A percentile compares a stretch with the other conserved stretches of the same genome.
Conservation (phyloP, 805 yeast species). For the Ogataea ganodermae region DNA sequence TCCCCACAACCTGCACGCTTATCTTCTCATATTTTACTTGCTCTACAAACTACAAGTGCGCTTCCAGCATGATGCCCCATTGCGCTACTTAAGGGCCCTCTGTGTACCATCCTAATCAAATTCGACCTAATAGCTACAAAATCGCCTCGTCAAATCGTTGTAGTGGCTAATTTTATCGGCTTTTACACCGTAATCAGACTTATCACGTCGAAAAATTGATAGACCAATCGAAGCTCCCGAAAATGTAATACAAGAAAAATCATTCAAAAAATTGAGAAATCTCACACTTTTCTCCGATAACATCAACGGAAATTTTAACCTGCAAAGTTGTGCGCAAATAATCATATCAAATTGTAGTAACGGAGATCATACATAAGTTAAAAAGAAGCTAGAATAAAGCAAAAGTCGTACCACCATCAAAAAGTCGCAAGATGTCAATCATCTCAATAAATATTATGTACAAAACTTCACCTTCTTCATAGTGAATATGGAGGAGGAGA, state of each 20-base stretch:
- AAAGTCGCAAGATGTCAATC: background rate
- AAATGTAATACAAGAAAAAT: background rate
- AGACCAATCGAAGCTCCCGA: background rate
- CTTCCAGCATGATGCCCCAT: background rate
- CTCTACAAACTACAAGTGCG: background rate
- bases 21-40: background rate
- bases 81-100: background rate
- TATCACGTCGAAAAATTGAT: background rate
- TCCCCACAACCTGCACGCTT: no score
- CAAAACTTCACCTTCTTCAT: slow-evolving; percentile 5
- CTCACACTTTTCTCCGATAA: slow-evolving; percentile 2
- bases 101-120: background rate
- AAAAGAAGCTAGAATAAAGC: background rate
- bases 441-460: slow-evolving; percentile 7
- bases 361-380: slow-evolving; percentile 3
- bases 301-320: background rate
- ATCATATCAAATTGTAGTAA: slow-evolving; percentile 5
- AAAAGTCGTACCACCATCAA: background rate
- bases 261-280: no score
- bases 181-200: background rate
- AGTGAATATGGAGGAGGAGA: slow-evolving; percentile 30
- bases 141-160: no score
- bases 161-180: no score
- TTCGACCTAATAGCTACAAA: background rate
- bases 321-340: background rate